These are phyloP conservation scores for Vicia villosa DNA, from an alignment of 306 rosid genomes.

Conservation along the genomic window DNA sequence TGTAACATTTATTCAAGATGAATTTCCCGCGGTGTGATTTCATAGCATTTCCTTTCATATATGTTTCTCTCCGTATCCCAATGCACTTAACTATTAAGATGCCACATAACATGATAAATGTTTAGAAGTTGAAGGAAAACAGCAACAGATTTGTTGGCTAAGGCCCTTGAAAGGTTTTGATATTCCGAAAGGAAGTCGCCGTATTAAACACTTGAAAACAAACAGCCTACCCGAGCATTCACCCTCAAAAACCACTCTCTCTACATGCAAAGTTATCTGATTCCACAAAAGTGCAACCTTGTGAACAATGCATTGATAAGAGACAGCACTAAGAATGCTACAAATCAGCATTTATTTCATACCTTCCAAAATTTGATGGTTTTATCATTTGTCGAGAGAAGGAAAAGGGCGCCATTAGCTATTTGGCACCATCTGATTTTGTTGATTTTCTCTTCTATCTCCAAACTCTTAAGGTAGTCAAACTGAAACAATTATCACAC, in stretches of 20 bases:
- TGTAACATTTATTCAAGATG: slow-evolving; percentile 16
- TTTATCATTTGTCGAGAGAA: slow-evolving; percentile 93
- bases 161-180: slow-evolving; percentile 20
- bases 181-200: slow-evolving; percentile 12
- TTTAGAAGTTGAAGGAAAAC: slow-evolving; percentile 15
- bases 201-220: slow-evolving; percentile 17
- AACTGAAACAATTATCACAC: slow-evolving; percentile 60
- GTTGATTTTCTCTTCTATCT: slow-evolving; percentile 99
- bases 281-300: slow-evolving; percentile 26
- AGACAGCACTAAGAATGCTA: slow-evolving; percentile 17
- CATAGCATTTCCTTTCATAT: background rate
- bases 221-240: too few species aligned
- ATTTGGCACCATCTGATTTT: slow-evolving; percentile 99
- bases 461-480: slow-evolving; percentile 99
- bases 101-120: background rate
- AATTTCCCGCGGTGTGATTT: slow-evolving; percentile 13
- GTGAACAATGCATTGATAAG: slow-evolving; percentile 14
- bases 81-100: slow-evolving; percentile 2
- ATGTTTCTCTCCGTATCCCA: slow-evolving; percentile 10
- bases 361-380: slow-evolving; percentile 99
- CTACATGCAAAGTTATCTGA: too few species aligned
- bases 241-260: too few species aligned
- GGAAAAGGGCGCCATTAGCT: slow-evolving; percentile 92
- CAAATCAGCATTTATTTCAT: slow-evolving; percentile 31
- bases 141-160: background rate